A percentile compares a stretch with the other conserved stretches of the same genome.
Conservation (phyloP, 1,284 basidiomycete genomes). For the Sanghuangporus weigelae region DNA sequence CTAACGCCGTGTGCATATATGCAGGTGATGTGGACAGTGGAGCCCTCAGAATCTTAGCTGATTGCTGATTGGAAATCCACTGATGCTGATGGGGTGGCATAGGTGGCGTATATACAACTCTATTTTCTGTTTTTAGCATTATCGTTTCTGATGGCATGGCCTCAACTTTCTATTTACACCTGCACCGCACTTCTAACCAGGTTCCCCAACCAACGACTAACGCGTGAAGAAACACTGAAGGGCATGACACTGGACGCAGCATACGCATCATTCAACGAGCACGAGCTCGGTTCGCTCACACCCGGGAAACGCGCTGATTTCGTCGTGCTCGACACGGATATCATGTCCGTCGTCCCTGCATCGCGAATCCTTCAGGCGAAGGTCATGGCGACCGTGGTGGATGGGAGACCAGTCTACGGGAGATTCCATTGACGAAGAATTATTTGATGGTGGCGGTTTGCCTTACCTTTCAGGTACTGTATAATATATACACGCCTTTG, state of each 20-base stretch:
- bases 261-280: conserved; percentile 79
- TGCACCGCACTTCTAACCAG: conserved; percentile 30
- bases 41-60: too few species aligned
- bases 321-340: conserved; percentile 74
- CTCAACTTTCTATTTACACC: neutral
- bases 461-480: neutral
- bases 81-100: too few species aligned
- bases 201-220: conserved; percentile 69
- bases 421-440: neutral
- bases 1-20: too few species aligned
- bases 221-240: conserved; percentile 69
- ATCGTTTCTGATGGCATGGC: too few species aligned
- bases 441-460: neutral
- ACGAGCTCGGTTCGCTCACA: conserved; percentile 60
- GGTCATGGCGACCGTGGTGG: conserved; percentile 62
- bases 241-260: conserved; percentile 88
- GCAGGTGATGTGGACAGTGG: too few species aligned
- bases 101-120: too few species aligned
- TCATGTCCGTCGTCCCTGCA: conserved; percentile 55
- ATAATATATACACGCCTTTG: too few species aligned
- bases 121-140: too few species aligned
- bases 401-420: conserved; percentile 69
- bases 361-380: conserved; percentile 51
- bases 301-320: conserved; percentile 83
- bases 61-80: too few species aligned